These are phyloP conservation scores for Phragmites australis DNA, from an alignment of 176 grass and related monocot species.

Conservation along the genomic window DNA sequence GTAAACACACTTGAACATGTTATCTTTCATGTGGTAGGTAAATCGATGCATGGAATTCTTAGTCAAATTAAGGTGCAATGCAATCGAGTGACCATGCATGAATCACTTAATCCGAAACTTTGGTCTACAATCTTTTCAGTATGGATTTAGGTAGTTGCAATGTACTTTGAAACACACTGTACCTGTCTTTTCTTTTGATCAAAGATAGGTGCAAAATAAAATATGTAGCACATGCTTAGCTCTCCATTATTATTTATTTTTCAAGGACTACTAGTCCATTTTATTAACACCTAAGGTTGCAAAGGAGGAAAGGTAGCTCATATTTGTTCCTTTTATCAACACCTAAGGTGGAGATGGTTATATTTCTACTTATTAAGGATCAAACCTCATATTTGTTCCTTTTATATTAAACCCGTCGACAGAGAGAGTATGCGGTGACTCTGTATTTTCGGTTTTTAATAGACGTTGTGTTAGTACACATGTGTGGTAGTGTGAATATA, in stretches of 20 bases:
- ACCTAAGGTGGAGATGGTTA: no score
- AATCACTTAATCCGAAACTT: neutral
- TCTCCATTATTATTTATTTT: neutral
- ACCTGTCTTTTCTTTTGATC: no score
- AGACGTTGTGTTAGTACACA: no score
- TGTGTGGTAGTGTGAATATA: no score
- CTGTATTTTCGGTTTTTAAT: no score
- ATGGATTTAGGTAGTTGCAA: neutral
- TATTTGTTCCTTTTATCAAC: no score
- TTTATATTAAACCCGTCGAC: no score
- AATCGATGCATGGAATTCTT: no score
- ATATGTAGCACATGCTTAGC: neutral
- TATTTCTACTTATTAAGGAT: no score
- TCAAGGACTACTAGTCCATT: no score
- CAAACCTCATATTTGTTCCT: no score
- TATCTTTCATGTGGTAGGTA: neutral
- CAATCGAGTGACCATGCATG: neutral
- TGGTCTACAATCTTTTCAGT: neutral
- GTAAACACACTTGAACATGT: neutral
- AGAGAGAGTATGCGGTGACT: no score
- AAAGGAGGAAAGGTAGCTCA: neutral
- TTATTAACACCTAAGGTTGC: conserved; percentile 14
- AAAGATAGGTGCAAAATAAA: neutral
- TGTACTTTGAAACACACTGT: neutral
- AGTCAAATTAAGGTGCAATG: neutral